Conservation (phyloP, 306 rosid species). For the Malus fusca region DNA sequence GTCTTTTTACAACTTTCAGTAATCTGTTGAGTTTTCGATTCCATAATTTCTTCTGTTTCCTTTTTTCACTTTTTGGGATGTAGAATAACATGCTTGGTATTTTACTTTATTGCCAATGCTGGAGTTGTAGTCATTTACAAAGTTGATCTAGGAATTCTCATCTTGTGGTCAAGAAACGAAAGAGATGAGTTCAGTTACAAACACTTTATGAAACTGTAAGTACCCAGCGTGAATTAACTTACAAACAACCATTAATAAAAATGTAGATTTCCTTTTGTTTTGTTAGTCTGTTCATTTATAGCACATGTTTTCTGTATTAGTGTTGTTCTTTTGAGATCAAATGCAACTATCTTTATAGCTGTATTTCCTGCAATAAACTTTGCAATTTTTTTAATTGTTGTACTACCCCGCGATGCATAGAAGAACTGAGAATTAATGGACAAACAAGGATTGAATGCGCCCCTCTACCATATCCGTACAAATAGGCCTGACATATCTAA, state of each 20-base stretch:
- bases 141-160: no score
- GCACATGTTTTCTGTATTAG: not conserved
- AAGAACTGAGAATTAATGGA: no score
- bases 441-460: no score
- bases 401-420: no score
- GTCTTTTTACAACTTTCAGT: not conserved
- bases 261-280: not conserved
- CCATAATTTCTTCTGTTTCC: not conserved
- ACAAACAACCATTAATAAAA: not conserved
- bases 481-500: not conserved
- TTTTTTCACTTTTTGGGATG: not conserved
- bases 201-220: not conserved
- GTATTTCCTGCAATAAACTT: not conserved
- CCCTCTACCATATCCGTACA: no score
- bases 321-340: not conserved
- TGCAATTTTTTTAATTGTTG: not conserved
- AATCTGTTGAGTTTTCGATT: not conserved
- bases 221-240: not conserved
- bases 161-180: not conserved
- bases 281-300: not conserved
- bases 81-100: not conserved
- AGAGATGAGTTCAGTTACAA: not conserved
- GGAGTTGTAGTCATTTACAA: not conserved
- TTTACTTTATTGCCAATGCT: not conserved
- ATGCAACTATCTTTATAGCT: not conserved